A percentile compares a stretch with the other conserved stretches of the same genome.
Evolutionary conservation across 164 flowering plant genomes (phyloP).

Genomic region (Saururus chinensis): DNA sequence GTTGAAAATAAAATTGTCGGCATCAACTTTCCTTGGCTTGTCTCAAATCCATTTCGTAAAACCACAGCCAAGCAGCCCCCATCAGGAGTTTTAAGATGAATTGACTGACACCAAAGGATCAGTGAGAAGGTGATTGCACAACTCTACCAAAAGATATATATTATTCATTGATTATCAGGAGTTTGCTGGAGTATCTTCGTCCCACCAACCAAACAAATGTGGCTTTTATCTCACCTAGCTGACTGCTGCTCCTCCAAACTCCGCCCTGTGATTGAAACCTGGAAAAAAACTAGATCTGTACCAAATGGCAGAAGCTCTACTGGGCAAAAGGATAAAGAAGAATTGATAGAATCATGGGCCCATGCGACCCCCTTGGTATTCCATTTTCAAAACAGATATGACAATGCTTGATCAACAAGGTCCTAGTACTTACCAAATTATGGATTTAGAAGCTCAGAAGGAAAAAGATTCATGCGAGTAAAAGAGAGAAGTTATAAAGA

Average conservation of each 20-base stretch:
- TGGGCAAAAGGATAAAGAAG: neutral
- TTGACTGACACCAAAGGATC: constrained; percentile 2
- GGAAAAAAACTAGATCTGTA: neutral
- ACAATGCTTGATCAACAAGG: no score
- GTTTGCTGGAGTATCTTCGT: constrained; percentile 95
- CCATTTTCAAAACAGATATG: no score
- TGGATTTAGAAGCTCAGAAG: no score
- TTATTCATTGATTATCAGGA: constrained; percentile 50
- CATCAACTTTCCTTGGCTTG: constrained; percentile 98
- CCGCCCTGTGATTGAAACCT: constrained; percentile 73
- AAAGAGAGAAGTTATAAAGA: no score
- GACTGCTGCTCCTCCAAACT: constrained; percentile 66
- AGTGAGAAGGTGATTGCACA: constrained; percentile 1
- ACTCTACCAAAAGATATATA: neutral
- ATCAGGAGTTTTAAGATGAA: constrained; percentile 78
- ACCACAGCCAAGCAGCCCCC: constrained; percentile 97
- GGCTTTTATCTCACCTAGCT: constrained; percentile 68
- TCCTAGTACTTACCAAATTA: no score
- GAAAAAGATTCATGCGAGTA: no score
- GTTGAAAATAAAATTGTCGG: constrained; percentile 97
- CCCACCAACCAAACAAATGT: constrained; percentile 95
- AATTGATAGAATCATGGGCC: neutral
- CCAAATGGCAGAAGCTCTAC: neutral
- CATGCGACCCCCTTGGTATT: no score
- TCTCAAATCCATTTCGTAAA: constrained; percentile 91